Percentiles rank a stretch among this genome's conserved stretches.
These are phyloP conservation scores for Bipolaris gigantea DNA, from an alignment of 2,329 filamentous ascomycete genomes.

Conservation along the genomic window DNA sequence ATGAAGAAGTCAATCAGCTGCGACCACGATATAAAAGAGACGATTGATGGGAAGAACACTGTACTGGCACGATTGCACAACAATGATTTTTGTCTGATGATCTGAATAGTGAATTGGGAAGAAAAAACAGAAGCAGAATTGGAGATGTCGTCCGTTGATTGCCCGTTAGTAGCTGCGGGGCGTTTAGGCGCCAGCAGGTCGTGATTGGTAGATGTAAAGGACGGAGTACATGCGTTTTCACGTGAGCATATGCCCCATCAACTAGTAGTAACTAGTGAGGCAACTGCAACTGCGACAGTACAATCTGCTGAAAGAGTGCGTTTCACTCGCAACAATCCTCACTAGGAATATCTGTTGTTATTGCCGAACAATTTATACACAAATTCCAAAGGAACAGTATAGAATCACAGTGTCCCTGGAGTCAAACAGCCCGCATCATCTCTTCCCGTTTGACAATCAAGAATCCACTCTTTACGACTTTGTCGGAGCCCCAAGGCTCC, in stretches of 20 bases:
- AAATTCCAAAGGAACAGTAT: background rate
- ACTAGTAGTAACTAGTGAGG: no score
- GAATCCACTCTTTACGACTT: background rate
- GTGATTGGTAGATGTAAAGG: background rate
- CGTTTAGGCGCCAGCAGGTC: background rate
- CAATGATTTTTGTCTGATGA: background rate
- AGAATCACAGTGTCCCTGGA: background rate
- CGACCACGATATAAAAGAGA: background rate
- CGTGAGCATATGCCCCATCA: background rate
- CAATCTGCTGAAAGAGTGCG: no score
- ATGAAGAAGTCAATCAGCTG: background rate
- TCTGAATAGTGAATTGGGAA: background rate
- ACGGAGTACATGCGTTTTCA: background rate
- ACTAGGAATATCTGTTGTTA: background rate
- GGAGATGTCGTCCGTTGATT: background rate
- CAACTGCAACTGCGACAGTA: no score
- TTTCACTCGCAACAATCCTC: background rate
- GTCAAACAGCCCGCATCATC: background rate
- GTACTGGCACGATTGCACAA: background rate
- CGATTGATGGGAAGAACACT: background rate
- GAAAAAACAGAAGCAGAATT: background rate
- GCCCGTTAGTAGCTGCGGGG: background rate
- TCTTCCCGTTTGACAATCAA: background rate
- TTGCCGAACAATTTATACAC: background rate
- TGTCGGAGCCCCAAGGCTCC: conserved; percentile 12